Conservation (phyloP, 1,139 yeast genomes). For the Geotrichum histeridarum region DNA sequence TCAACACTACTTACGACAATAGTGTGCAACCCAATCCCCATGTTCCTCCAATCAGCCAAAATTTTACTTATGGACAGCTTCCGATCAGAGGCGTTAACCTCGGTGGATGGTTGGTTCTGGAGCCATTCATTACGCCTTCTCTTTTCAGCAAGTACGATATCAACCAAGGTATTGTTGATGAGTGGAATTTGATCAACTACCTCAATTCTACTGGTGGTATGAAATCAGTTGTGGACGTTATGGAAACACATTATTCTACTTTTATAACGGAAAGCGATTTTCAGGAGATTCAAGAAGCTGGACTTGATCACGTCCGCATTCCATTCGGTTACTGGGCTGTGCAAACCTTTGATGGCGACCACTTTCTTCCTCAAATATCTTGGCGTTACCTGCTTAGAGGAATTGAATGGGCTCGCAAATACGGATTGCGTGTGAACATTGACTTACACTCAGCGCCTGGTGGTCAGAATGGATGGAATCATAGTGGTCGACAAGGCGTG, state of each 20-base stretch:
- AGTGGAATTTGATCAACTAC: slow-evolving; percentile 41
- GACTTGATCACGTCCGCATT: slow-evolving; percentile 77
- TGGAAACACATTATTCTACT: slow-evolving; percentile 65
- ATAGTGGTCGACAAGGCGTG: slow-evolving; percentile 71
- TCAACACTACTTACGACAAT: slow-evolving; percentile 35
- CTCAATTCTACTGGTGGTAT: slow-evolving; percentile 47
- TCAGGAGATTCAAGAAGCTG: slow-evolving; percentile 54
- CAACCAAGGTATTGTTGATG: slow-evolving; percentile 32
- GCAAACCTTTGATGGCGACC: slow-evolving; percentile 52
- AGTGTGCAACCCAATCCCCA: slow-evolving; percentile 28
- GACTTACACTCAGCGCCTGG: slow-evolving; percentile 92
- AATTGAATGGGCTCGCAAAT: slow-evolving; percentile 62
- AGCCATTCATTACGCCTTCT: slow-evolving; percentile 79
- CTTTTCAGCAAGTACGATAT: slow-evolving; percentile 49
- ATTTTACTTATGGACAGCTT: slow-evolving; percentile 45
- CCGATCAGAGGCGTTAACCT: slow-evolving; percentile 73
- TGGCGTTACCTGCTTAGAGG: slow-evolving; percentile 66
- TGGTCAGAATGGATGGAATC: slow-evolving; percentile 89
- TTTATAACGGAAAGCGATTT: slow-evolving; percentile 75
- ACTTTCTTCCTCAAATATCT: slow-evolving; percentile 72
- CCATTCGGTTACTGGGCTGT: slow-evolving; percentile 96
- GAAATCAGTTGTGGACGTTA: slow-evolving; percentile 34
- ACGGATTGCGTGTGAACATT: slow-evolving; percentile 70
- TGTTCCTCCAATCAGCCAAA: slow-evolving; percentile 31
- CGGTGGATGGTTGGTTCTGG: slow-evolving; percentile 90